Conservation (phyloP, 306 rosid genomes). For the Coriaria nepalensis region DNA sequence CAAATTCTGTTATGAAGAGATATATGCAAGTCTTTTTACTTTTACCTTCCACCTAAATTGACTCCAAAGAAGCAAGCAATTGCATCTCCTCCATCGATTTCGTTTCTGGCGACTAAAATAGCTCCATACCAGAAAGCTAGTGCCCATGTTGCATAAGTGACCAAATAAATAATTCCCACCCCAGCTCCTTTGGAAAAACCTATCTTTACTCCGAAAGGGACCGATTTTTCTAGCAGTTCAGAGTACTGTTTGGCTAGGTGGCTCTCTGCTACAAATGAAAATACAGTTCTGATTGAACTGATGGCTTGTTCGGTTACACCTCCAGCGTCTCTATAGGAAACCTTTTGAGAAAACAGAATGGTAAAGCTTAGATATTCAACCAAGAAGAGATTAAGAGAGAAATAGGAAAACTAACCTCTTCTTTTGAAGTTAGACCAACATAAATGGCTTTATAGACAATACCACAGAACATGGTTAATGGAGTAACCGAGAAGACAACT, state of each 20-base stretch:
- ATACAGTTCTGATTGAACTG: conserved; percentile 71
- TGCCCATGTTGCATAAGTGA: conserved; percentile 84
- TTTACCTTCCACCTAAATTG: conserved; percentile 77
- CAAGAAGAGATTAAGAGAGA: too few relatives aligned
- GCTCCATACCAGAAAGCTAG: conserved; percentile 86
- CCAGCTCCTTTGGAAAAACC: conserved; percentile 90
- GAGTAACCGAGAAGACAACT: conserved; percentile 65
- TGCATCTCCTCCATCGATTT: conserved; percentile 68
- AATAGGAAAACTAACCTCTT: too few relatives aligned
- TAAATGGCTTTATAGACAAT: conserved; percentile 76
- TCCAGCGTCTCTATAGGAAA: conserved; percentile 68
- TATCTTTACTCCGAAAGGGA: conserved; percentile 55
- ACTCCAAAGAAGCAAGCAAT: conserved; percentile 91
- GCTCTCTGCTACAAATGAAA: conserved; percentile 76
- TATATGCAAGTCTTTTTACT: conserved; percentile 1
- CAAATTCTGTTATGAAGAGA: too few relatives aligned
- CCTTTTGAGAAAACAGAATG: conserved; percentile 25
- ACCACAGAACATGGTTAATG: conserved; percentile 73
- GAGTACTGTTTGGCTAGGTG: conserved; percentile 43
- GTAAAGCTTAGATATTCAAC: conserved; percentile 11
- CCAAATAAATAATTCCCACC: conserved; percentile 67
- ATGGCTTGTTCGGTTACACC: conserved; percentile 65
- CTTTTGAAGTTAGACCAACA: conserved; percentile 69
- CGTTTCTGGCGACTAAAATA: conserved; percentile 35
- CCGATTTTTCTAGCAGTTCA: conserved; percentile 35